phyloP scores from a whole-genome alignment of 495 filamentous ascomycete genomes.

The Astrothelium subdiscretum region DNA sequence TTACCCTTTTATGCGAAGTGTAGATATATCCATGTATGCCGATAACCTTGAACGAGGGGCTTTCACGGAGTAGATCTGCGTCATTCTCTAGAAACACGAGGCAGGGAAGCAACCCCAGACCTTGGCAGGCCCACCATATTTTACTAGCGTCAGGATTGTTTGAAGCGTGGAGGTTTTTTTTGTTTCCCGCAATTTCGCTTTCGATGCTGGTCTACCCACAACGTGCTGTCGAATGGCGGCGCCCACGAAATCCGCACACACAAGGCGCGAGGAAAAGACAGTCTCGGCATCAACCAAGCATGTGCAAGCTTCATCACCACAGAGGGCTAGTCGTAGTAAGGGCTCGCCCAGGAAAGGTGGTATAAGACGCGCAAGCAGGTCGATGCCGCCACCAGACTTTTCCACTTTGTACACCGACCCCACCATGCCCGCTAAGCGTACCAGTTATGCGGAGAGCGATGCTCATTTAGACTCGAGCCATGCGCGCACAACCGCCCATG shows the following conservation, averaged over 20 bases:
- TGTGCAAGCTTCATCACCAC: conserved; percentile 17
- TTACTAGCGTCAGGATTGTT: too few relatives aligned
- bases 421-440: neutral
- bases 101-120: too few relatives aligned
- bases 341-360: too few relatives aligned
- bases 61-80: too few relatives aligned
- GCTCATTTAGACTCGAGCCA: neutral
- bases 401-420: neutral
- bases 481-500: conserved; percentile 16
- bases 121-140: too few relatives aligned
- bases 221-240: neutral
- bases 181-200: neutral
- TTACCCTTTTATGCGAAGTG: too few relatives aligned
- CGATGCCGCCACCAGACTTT: conserved; percentile 43
- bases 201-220: neutral
- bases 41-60: too few relatives aligned
- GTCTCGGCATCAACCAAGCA: neutral
- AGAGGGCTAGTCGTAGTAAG: too few relatives aligned
- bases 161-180: too few relatives aligned
- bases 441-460: neutral
- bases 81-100: too few relatives aligned
- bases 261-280: neutral
- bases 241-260: neutral
- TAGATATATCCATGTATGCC: too few relatives aligned
- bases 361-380: conserved; percentile 46